Percentiles rank a stretch among this genome's conserved stretches.
These are phyloP conservation scores for Heritiera littoralis DNA, from an alignment of 345 rosid species.

Conservation along the genomic window DNA sequence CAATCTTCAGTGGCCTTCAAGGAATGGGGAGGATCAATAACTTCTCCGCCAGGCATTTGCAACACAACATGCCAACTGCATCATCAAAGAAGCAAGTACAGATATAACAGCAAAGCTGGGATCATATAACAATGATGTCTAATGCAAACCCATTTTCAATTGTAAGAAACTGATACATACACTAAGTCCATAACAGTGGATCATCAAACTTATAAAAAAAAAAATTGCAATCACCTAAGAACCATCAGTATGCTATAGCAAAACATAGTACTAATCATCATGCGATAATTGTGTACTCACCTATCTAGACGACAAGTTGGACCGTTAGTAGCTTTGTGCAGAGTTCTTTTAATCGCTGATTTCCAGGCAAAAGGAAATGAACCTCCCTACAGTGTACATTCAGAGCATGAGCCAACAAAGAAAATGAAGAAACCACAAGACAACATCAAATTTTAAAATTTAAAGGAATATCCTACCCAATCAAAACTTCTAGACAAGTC, in stretches of 20 bases:
- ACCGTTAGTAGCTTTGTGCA: slow-evolving; percentile 57
- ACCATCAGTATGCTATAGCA: not conserved
- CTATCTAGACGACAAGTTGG: slow-evolving; percentile 76
- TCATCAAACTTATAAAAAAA: not conserved
- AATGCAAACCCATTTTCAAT: not conserved
- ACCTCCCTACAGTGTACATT: slow-evolving; percentile 69
- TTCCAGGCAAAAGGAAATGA: slow-evolving; percentile 96
- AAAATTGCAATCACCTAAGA: not conserved
- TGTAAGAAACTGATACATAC: not conserved
- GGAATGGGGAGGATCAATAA: slow-evolving; percentile 74
- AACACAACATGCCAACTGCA: slow-evolving; percentile 78
- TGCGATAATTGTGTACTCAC: slow-evolving; percentile 31
- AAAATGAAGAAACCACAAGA: slow-evolving; percentile 17
- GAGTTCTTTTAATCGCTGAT: slow-evolving; percentile 79
- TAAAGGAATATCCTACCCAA: slow-evolving; percentile 63
- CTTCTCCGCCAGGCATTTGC: slow-evolving; percentile 70
- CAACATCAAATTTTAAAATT: slow-evolving; percentile 19
- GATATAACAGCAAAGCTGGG: not conserved
- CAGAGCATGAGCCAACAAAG: slow-evolving; percentile 25
- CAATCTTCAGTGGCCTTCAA: slow-evolving; percentile 62
- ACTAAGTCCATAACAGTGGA: not conserved
- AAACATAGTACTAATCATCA: not conserved
- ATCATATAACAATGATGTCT: not conserved
- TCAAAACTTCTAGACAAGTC: slow-evolving; percentile 93
- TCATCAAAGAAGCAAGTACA: slow-evolving; percentile 19